Percentiles rank a stretch among this genome's conserved stretches.
phyloP scores from a whole-genome alignment of 768 basidiomycete species.

The Cyathus striatus region DNA sequence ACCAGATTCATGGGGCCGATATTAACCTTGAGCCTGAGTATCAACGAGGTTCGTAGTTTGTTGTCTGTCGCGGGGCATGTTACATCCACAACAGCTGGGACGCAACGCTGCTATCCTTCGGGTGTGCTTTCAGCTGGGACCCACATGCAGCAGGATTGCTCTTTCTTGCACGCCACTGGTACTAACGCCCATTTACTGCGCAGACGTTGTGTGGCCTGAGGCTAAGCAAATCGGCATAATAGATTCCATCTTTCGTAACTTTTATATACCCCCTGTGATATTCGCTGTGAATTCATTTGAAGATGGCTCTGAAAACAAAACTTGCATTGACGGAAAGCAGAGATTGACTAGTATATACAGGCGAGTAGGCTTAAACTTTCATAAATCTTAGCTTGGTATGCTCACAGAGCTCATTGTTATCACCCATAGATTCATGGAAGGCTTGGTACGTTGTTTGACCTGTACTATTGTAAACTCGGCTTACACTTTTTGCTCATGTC shows the following conservation, averaged over 20 bases:
- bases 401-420: background rate
- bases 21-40: constrained; percentile 76
- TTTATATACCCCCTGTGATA: constrained; percentile 35
- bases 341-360: constrained; percentile 68
- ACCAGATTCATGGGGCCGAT: constrained; percentile 58
- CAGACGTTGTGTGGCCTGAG: constrained; percentile 80
- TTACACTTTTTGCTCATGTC: constrained; percentile 1
- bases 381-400: background rate
- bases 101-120: too few relatives aligned
- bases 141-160: too few relatives aligned
- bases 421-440: constrained; percentile 58
- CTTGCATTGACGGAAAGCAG: constrained; percentile 81
- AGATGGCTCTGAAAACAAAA: constrained; percentile 62
- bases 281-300: constrained; percentile 44
- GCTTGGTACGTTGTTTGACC: constrained; percentile 40
- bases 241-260: constrained; percentile 76
- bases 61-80: too few relatives aligned
- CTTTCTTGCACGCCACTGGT: too few relatives aligned
- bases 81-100: too few relatives aligned
- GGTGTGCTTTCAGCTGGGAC: too few relatives aligned
- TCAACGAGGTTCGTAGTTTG: constrained; percentile 56
- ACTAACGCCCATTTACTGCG: background rate
- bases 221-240: constrained; percentile 70
- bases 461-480: constrained; percentile 2
- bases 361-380: constrained; percentile 28